Percentiles rank a stretch among this genome's conserved stretches.
phyloP scores from a whole-genome alignment of 371 early-diverging fungal species.

The Rhizopus sp. region DNA sequence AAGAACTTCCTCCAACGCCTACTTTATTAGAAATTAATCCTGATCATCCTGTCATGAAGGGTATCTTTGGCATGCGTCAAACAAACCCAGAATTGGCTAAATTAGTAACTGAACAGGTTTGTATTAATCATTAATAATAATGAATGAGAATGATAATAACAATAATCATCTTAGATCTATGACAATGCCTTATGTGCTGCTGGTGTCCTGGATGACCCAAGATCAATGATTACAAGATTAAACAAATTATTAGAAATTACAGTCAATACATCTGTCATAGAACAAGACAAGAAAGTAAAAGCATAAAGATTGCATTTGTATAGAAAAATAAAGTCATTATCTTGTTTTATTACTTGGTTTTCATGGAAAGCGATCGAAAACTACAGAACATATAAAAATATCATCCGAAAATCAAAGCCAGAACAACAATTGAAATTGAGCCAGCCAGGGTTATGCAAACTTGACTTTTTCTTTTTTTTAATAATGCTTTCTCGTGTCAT shows the following conservation, averaged over 20 bases:
- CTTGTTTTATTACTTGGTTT: too few species aligned
- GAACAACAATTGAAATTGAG: neutral
- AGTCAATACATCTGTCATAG: constrained; percentile 32
- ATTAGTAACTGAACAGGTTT: constrained; percentile 61
- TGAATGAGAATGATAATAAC: constrained; percentile 43
- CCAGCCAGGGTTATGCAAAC: neutral
- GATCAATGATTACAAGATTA: constrained; percentile 74
- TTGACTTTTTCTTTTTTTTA: neutral
- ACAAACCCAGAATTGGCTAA: constrained; percentile 66
- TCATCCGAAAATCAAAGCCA: too few species aligned
- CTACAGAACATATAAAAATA: too few species aligned
- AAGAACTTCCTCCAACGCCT: constrained; percentile 51
- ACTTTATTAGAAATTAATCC: constrained; percentile 87
- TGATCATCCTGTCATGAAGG: constrained; percentile 74
- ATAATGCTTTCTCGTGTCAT: constrained; percentile 6
- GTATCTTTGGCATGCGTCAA: constrained; percentile 61
- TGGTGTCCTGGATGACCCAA: constrained; percentile 78
- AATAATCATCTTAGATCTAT: constrained; percentile 29
- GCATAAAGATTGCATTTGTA: constrained; percentile 5
- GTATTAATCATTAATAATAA: neutral
- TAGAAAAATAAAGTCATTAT: too few species aligned
- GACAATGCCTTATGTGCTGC: constrained; percentile 83
- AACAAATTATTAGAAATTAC: constrained; percentile 69
- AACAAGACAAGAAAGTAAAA: constrained; percentile 51
- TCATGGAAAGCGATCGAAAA: too few species aligned